These are phyloP conservation scores for Aspergillus sparsus DNA, from an alignment of 495 filamentous ascomycete genomes.

Conservation along the genomic window DNA sequence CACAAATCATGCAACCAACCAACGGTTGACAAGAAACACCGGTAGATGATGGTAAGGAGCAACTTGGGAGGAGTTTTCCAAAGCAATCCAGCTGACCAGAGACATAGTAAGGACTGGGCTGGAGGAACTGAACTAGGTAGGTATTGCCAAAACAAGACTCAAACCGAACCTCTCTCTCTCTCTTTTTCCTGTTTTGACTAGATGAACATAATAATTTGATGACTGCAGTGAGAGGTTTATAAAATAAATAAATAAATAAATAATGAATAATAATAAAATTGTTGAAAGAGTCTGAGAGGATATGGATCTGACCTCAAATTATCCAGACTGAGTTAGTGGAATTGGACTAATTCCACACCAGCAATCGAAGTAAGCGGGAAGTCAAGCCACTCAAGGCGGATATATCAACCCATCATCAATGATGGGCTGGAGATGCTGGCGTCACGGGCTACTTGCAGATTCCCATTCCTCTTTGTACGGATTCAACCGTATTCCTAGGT, in stretches of 20 bases:
- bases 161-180: no score
- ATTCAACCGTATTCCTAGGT: slow-evolving; percentile 12
- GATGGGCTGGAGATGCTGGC: background rate
- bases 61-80: background rate
- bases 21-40: slow-evolving; percentile 13
- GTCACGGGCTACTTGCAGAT: slow-evolving; percentile 8
- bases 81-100: background rate
- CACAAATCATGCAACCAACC: slow-evolving; percentile 11
- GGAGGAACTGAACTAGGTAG: background rate
- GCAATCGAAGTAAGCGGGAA: slow-evolving; percentile 4
- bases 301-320: background rate
- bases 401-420: slow-evolving; percentile 13
- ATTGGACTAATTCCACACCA: background rate
- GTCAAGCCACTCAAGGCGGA: slow-evolving; percentile 17
- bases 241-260: background rate
- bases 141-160: no score
- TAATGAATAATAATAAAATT: background rate
- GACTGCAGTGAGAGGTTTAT: background rate
- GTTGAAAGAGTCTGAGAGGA: no score
- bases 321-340: background rate
- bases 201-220: no score
- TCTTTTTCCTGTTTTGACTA: no score
- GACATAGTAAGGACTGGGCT: background rate
- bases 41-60: background rate
- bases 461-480: slow-evolving; percentile 20